Evolutionary conservation across 2,329 filamentous ascomycete species (phyloP).

Genomic region (Akanthomyces lecanii): DNA sequence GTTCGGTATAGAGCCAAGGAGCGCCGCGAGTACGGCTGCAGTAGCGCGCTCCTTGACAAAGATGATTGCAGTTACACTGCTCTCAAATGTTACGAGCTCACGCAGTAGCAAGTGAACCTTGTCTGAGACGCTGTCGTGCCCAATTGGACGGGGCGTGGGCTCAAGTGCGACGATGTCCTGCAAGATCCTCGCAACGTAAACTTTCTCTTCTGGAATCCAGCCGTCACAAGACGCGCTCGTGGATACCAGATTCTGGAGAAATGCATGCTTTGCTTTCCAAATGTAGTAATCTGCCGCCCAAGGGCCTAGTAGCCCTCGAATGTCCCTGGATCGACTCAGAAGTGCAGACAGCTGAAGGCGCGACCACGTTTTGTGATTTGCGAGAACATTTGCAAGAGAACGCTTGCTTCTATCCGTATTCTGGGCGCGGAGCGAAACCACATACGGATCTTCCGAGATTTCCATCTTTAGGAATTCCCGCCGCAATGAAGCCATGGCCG

Average conservation of each 20-base stretch:
- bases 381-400: constrained; percentile 35
- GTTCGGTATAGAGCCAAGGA: constrained; percentile 51
- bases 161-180: constrained; percentile 29
- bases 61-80: constrained; percentile 53
- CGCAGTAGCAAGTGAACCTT: constrained; percentile 54
- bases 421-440: constrained; percentile 43
- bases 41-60: constrained; percentile 63
- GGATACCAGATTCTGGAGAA: constrained; percentile 25
- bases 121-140: constrained; percentile 41
- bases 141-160: constrained; percentile 19
- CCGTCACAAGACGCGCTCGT: constrained; percentile 27
- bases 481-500: constrained; percentile 42
- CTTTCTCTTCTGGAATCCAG: constrained; percentile 48
- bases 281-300: constrained; percentile 70
- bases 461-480: constrained; percentile 43
- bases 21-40: constrained; percentile 54
- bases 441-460: constrained; percentile 57
- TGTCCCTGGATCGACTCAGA: constrained; percentile 42
- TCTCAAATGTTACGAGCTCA: constrained; percentile 42
- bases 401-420: constrained; percentile 38
- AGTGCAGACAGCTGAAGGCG: constrained; percentile 55
- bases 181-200: constrained; percentile 50
- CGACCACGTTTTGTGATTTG: constrained; percentile 46
- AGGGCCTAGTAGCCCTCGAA: constrained; percentile 56
- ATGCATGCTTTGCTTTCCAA: constrained; percentile 39